Percentiles rank a stretch among this genome's conserved stretches.
phyloP scores from a whole-genome alignment of 1,139 yeast genomes.

The Sugiyamaella novakii region DNA sequence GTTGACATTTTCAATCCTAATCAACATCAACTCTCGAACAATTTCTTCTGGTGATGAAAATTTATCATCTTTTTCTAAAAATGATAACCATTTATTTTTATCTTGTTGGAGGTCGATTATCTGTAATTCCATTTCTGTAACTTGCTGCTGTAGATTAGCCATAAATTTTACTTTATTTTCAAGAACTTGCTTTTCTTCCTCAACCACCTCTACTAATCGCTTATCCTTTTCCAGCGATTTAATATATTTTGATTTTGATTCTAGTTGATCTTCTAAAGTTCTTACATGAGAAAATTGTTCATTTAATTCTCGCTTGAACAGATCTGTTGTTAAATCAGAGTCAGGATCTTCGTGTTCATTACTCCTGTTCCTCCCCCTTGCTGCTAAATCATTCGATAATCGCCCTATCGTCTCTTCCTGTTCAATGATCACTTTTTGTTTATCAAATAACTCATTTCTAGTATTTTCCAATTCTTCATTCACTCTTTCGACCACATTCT shows the following conservation, averaged over 20 bases:
- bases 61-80: slow-evolving; percentile 37
- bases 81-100: slow-evolving; percentile 44
- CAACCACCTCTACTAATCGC: slow-evolving; percentile 53
- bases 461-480: slow-evolving; percentile 25
- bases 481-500: slow-evolving; percentile 24
- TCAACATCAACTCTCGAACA: slow-evolving; percentile 37
- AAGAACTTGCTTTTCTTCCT: slow-evolving; percentile 51
- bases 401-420: slow-evolving; percentile 37
- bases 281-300: slow-evolving; percentile 60
- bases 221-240: slow-evolving; percentile 48
- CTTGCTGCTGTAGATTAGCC: slow-evolving; percentile 51
- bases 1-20: slow-evolving; percentile 40
- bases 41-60: slow-evolving; percentile 41
- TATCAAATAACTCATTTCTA: slow-evolving; percentile 26
- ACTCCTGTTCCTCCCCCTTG: slow-evolving; percentile 7
- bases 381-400: slow-evolving; percentile 17
- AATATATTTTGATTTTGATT: slow-evolving; percentile 52
- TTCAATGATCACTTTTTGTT: slow-evolving; percentile 44
- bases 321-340: slow-evolving; percentile 25
- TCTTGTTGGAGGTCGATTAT: slow-evolving; percentile 52
- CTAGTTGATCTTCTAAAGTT: slow-evolving; percentile 55
- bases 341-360: slow-evolving; percentile 23
- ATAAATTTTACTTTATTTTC: slow-evolving; percentile 48
- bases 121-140: slow-evolving; percentile 56
- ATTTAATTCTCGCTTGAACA: slow-evolving; percentile 52